Conservation (phyloP, 495 filamentous ascomycete genomes). For the Neurospora africana region DNA sequence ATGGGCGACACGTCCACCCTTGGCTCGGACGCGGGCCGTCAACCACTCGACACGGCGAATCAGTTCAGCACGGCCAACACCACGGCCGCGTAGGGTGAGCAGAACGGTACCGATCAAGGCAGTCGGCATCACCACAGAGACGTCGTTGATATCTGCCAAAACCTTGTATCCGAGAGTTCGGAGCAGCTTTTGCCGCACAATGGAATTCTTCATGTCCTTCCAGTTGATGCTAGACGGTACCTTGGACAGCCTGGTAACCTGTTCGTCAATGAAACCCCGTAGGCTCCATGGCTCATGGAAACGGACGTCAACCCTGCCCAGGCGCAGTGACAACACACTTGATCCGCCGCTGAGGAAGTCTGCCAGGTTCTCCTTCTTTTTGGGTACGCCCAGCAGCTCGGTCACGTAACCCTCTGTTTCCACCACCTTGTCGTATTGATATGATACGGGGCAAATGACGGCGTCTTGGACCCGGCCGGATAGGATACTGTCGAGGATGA, state of each 20-base stretch:
- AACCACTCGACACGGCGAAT: conserved; percentile 87
- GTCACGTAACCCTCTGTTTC: conserved; percentile 95
- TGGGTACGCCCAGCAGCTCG: conserved; percentile 86
- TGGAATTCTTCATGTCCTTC: conserved; percentile 33
- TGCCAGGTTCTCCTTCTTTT: conserved; percentile 83
- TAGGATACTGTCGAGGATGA: conserved; percentile 79
- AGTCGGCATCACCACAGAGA: conserved; percentile 96
- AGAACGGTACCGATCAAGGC: conserved; percentile 90
- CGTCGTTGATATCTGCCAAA: conserved; percentile 85
- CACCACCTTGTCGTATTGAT: conserved; percentile 97
- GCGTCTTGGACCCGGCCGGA: conserved; percentile 84
- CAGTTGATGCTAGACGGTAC: conserved; percentile 26
- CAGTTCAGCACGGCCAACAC: conserved; percentile 79
- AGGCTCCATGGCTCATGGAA: conserved; percentile 96
- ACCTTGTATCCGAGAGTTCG: conserved; percentile 83
- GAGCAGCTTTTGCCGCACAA: conserved; percentile 50
- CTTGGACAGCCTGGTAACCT: conserved; percentile 43
- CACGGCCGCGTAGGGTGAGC: conserved; percentile 80
- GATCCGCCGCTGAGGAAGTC: conserved; percentile 77
- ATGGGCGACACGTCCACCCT: conserved; percentile 84
- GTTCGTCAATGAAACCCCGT: conserved; percentile 63
- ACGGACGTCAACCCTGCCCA: conserved; percentile 87
- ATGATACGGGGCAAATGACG: conserved; percentile 87
- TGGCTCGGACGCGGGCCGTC: conserved; percentile 65
- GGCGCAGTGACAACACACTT: conserved; percentile 74